Conservation (phyloP, 2,329 filamentous ascomycete species). For the Colletotrichum shisoi region DNA sequence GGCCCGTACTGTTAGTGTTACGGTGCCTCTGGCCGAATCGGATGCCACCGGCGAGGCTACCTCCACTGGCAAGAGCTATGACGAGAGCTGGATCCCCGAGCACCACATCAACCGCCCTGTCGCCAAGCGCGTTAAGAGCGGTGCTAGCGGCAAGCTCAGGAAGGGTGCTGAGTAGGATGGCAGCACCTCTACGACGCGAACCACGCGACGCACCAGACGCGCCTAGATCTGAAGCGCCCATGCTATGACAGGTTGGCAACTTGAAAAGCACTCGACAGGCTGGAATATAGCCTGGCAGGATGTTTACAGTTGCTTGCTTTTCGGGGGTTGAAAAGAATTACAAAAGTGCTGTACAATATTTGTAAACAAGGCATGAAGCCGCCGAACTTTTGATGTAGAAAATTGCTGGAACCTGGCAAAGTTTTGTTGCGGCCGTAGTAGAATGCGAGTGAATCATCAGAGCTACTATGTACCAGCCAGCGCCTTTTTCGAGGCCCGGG, state of each 20-base stretch:
- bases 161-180: slow-evolving; percentile 36
- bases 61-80: slow-evolving; percentile 76
- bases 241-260: background rate
- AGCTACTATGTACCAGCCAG: background rate
- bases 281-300: slow-evolving; percentile 3
- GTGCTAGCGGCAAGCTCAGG: slow-evolving; percentile 55
- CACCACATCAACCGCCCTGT: slow-evolving; percentile 88
- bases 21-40: slow-evolving; percentile 70
- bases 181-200: slow-evolving; percentile 1
- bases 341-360: slow-evolving; percentile 36
- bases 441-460: no score
- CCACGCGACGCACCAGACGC: slow-evolving; percentile 19
- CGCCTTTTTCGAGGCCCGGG: background rate
- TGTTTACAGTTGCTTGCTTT: background rate
- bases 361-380: slow-evolving; percentile 19
- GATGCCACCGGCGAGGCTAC: slow-evolving; percentile 75
- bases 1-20: slow-evolving; percentile 72
- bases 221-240: slow-evolving; percentile 9
- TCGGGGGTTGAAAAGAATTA: background rate
- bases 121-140: slow-evolving; percentile 71
- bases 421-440: background rate
- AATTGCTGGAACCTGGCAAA: background rate
- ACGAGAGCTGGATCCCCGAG: slow-evolving; percentile 92
- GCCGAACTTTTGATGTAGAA: slow-evolving; percentile 1
- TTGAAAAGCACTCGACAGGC: background rate